Base-by-base conservation (phyloP, 2,329 filamentous ascomycete species). In the Colletotrichum lentis region DNA sequence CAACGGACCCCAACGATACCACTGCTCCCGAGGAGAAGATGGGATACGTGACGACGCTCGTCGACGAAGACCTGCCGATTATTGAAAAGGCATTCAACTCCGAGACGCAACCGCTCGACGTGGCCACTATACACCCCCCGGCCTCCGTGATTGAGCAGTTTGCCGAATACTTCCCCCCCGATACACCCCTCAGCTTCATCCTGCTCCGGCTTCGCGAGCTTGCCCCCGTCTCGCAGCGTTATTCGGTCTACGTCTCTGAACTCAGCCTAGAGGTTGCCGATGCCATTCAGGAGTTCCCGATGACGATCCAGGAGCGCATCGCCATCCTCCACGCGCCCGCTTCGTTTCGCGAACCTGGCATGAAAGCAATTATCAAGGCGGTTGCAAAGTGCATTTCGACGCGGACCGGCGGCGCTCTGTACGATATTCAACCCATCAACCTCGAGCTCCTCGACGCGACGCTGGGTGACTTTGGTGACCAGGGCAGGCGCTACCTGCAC, bases 141-240 rank as follows among this genome's bases (percentile, higher is more conserved):
- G 83, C 87, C 1, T 77, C 84, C 31, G 84, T 93, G 3, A 82
- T 97, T 41, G 88, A 96, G 74, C 86, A 87, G 8, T 96, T 98
- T 75, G 86, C 91, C 1, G 85, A 87, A 3, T 96, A 95, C 75
- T 97, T 97, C 73, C 93, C 94, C 0, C 86, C 88, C 0, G 85
- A 86, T 6, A 94, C 92, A 0, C 93, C 94, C 0, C 91, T 98
- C 72, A 91, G 89, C 71, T 97, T 94, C 74, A 89, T 98, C 67
- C 79, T 98, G 64, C 83, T 90, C 69, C 91, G 91, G 2, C 82
- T 98, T 56, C 84, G 91, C 70, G 90, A 93, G 64, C 84, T 95
- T 10, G 86, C 88, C 2, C 81, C 84, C 35, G 80, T 91, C 11
- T 86, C 90, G 61, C 79, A 84, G 0, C 84, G 86, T 1, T 98